A percentile compares a stretch with the other conserved stretches of the same genome.
Conservation (phyloP, 2,329 filamentous ascomycete genomes). For the Niveomyces coronatus region DNA sequence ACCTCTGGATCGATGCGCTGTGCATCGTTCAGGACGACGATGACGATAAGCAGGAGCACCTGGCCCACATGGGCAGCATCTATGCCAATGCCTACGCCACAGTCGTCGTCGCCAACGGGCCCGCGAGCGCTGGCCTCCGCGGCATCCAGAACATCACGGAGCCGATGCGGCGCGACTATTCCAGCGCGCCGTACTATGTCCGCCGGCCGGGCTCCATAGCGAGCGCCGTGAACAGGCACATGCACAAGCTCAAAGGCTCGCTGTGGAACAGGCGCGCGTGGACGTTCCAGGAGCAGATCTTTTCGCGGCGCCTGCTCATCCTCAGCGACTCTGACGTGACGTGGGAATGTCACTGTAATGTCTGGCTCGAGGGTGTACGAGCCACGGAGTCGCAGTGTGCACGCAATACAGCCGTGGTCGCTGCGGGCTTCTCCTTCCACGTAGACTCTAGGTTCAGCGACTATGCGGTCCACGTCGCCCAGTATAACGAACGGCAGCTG, state of each 20-base stretch:
- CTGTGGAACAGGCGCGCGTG: conserved; percentile 5
- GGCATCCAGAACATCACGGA: conserved; percentile 3
- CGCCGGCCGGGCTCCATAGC: not conserved
- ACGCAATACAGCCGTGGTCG: conserved; percentile 7
- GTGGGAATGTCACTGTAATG: conserved; percentile 10
- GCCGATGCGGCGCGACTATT: not conserved
- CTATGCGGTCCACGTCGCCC: conserved; percentile 4
- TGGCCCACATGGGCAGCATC: conserved; percentile 11
- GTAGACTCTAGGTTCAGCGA: conserved; percentile 1
- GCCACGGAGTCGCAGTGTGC: conserved; percentile 6
- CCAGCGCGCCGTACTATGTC: conserved; percentile 1
- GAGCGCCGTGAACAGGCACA: conserved; percentile 2
- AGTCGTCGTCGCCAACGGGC: conserved; percentile 1
- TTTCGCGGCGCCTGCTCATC: conserved; percentile 5
- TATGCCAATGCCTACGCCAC: conserved; percentile 10
- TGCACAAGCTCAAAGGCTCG: not conserved
- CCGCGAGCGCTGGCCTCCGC: not conserved
- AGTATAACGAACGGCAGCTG: conserved; percentile 8
- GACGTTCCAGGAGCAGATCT: conserved; percentile 10
- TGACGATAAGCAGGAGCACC: conserved; percentile 11
- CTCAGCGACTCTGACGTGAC: conserved; percentile 1
- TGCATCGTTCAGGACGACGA: conserved; percentile 14
- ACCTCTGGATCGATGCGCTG: conserved; percentile 14
- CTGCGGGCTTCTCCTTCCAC: conserved; percentile 5
- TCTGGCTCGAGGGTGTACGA: conserved; percentile 10